These are phyloP conservation scores for Comarum palustre DNA, from an alignment of 306 rosid species.

Conservation along the genomic window DNA sequence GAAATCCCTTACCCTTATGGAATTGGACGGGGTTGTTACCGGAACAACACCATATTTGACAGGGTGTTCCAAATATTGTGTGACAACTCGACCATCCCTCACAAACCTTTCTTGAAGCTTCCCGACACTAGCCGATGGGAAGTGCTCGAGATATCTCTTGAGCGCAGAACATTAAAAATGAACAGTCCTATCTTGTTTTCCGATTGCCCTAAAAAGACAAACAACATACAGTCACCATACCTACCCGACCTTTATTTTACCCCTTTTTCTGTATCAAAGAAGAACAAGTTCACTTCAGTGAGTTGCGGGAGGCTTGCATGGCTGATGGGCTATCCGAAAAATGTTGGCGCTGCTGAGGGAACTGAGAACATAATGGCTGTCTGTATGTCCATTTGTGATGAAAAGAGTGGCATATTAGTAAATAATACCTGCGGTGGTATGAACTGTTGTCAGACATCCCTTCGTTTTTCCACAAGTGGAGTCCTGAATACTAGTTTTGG, in stretches of 20 bases:
- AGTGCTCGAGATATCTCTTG: not conserved
- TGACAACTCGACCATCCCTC: not conserved
- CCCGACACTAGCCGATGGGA: not conserved
- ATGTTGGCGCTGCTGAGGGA: too few relatives aligned
- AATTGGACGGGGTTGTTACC: too few relatives aligned
- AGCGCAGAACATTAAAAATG: not conserved
- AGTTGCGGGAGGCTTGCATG: not conserved
- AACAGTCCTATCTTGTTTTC: constrained; percentile 17
- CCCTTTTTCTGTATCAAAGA: not conserved
- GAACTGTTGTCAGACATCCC: constrained; percentile 9
- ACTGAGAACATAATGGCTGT: too few relatives aligned
- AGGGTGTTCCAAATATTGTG: too few relatives aligned
- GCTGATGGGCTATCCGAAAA: too few relatives aligned
- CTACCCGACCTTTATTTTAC: not conserved
- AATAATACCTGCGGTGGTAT: not conserved
- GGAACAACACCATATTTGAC: too few relatives aligned
- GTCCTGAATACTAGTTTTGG: not conserved
- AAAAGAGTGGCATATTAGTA: too few relatives aligned
- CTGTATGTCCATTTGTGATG: not conserved
- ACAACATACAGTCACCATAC: not conserved
- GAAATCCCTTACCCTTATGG: too few relatives aligned
- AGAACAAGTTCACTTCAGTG: not conserved
- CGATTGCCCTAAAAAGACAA: not conserved
- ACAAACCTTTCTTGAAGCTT: constrained; percentile 13
- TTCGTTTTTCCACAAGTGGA: accelerated